Base-by-base conservation (phyloP, 1,284 basidiomycete species). In the Apiotrichum siamense region DNA sequence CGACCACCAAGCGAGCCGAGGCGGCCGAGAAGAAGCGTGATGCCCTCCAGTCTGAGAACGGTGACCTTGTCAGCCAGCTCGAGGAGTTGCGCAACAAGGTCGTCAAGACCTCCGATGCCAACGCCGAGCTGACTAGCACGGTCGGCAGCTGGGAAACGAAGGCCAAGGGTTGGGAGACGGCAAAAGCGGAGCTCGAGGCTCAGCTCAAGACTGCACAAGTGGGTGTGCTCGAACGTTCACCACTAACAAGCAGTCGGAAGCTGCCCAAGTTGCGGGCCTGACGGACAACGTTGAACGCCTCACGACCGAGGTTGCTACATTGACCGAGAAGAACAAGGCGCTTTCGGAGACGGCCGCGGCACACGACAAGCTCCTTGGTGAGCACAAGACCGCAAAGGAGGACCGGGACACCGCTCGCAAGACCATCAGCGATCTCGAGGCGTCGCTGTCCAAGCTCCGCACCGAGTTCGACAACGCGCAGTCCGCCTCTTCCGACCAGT, bases 21-120 rank as follows among this genome's bases (percentile, higher is more conserved):
- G 54, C 55, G 21, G 65, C 66, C 0, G 66, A 69, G 51, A 67
- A 66, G 57, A 66, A 70, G 43, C 57, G 62, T 13, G 55, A 57
- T 9, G 68, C 65, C 0, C 53, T 75, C 26, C 69, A 74, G 45
- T 55, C 47, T 23, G 74, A 75, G 44, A 75, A 75, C 43, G 65
- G 59, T 40, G 66, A 66, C 15, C 57, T 75, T n/a, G 59, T 75
- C 18, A 58, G 55, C 20, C 73, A 74, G 59, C 60, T 75, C 25
- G 70, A 71, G 45, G 74, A 75, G 56, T 65, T 74, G 12, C 53
- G 72, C 47, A 64, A 58, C 32, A 67, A 67, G 43, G 67, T 74
- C 18, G 63, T 69, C 23, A 54, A 64, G 39, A 55, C 71, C 11
- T 70, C 70, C 64, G 66, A 72, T 54, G 71, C 73, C 51, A 70